A percentile compares a stretch with the other conserved stretches of the same genome.
phyloP scores from a whole-genome alignment of 2,329 filamentous ascomycete genomes.

The Clarireedia sp. region DNA sequence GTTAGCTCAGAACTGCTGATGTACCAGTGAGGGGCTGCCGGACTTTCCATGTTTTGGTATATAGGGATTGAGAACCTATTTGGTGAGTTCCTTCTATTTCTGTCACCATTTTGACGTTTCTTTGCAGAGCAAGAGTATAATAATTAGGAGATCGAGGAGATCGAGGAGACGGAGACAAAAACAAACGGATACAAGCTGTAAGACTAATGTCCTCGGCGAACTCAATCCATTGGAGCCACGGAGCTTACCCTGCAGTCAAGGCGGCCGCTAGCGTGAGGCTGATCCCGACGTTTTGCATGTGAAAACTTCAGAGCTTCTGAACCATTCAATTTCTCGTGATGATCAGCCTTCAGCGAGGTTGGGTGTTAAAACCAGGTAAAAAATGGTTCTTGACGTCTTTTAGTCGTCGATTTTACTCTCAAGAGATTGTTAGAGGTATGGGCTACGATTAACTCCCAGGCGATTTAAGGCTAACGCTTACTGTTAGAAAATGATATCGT shows the following conservation, averaged over 20 bases:
- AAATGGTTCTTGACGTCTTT: not conserved
- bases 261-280: constrained; percentile 9
- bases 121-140: no score
- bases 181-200: not conserved
- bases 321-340: not conserved
- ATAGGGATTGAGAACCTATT: constrained; percentile 26
- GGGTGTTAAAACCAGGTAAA: not conserved
- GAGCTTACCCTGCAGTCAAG: not conserved
- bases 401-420: not conserved
- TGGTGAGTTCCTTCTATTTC: constrained; percentile 27
- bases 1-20: not conserved
- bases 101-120: constrained; percentile 21
- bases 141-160: not conserved
- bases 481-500: constrained; percentile 22
- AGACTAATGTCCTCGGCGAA: not conserved
- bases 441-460: not conserved
- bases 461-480: not conserved
- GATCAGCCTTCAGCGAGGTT: not conserved
- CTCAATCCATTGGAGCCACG: not conserved
- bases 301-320: constrained; percentile 1
- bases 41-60: constrained; percentile 29
- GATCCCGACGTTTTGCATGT: constrained; percentile 8
- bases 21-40: not conserved
- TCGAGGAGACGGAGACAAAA: not conserved
- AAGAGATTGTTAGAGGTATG: constrained; percentile 3